Conservation (phyloP, 306 rosid species). For the Erythrophleum fordii region DNA sequence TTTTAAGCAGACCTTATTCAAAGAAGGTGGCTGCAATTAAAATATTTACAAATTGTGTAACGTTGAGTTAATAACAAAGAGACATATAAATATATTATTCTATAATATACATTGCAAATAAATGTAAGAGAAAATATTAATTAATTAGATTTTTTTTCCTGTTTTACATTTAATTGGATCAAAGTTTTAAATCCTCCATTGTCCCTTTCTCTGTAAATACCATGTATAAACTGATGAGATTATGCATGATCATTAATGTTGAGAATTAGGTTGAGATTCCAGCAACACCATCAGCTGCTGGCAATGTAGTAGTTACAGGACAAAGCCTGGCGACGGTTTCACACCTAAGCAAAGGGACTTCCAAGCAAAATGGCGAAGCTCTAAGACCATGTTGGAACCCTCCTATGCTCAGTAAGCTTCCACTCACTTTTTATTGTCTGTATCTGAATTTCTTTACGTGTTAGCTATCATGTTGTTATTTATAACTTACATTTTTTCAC, state of each 20-base stretch:
- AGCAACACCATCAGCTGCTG: neutral
- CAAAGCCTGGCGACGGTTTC: constrained; percentile 41
- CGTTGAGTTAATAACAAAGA: too few relatives aligned
- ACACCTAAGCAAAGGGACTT: constrained; percentile 33
- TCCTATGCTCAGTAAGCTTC: constrained; percentile 26
- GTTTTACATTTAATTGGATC: too few relatives aligned
- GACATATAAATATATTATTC: neutral
- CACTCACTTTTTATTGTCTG: too few relatives aligned
- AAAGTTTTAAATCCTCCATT: too few relatives aligned
- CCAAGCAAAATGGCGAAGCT: constrained; percentile 28
- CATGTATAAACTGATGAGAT: neutral
- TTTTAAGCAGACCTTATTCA: neutral
- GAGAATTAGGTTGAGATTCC: neutral
- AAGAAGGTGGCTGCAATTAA: neutral
- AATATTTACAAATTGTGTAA: too few relatives aligned
- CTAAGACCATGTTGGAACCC: constrained; percentile 45
- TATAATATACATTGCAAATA: neutral
- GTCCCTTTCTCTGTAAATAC: too few relatives aligned
- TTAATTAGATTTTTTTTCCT: too few relatives aligned
- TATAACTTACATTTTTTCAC: too few relatives aligned
- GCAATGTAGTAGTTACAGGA: neutral
- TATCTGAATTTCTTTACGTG: too few relatives aligned
- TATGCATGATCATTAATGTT: neutral
- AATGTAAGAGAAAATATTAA: neutral
- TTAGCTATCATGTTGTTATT: too few relatives aligned